Base-by-base conservation (phyloP, 176 grass and related monocot genomes). In the Microstegium vimineum region DNA sequence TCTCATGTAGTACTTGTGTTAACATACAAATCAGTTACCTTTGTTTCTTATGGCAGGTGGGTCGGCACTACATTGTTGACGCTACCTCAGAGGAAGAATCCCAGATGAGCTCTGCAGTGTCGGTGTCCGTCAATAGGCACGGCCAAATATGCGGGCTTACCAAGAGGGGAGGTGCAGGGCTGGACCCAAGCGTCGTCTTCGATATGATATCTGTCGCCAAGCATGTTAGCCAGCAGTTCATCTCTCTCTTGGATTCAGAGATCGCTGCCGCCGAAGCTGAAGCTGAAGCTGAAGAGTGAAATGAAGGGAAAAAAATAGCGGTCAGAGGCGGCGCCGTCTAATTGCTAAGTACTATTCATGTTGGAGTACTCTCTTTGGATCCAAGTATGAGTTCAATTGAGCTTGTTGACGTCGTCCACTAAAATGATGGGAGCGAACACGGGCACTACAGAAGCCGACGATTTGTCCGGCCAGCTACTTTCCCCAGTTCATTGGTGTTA, bases 201-300 rank as follows among this genome's bases (percentile, higher is more conserved):
- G 91, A 97, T 79, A 92, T 97, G 94, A 88, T 97, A 75, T 94
- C 94, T 6, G 91, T 94, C 0, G 91, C 91, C 36, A 94, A 89
- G 81, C 84, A 89, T 74, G 89, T 92, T 18, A 88, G 87, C 42
- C 87, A 92, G 34, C 85, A 82, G 70, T 82, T 92, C 23, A 84
- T 90, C 47, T 72, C 85, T 1, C 23, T 76, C 18, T 81, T 97
- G 43, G 94, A 94, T 82, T 94, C 94, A 20, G 78, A 82, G 76
- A 83, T 92, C 32, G 89, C 83, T 12, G 76, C 94, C 68, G 91
- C 91, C 54, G 87, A 90, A 77, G 64, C 64, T 34, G 63, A 90
- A 77, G 64, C 64, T 34, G 63, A 66, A 67, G 87, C 87, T 26
- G 61, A 32, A 1, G 84, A 86, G 4, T 89, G 86, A n/a, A n/a